phyloP scores from a whole-genome alignment of 1,284 basidiomycete species.

The Malassezia equina region DNA sequence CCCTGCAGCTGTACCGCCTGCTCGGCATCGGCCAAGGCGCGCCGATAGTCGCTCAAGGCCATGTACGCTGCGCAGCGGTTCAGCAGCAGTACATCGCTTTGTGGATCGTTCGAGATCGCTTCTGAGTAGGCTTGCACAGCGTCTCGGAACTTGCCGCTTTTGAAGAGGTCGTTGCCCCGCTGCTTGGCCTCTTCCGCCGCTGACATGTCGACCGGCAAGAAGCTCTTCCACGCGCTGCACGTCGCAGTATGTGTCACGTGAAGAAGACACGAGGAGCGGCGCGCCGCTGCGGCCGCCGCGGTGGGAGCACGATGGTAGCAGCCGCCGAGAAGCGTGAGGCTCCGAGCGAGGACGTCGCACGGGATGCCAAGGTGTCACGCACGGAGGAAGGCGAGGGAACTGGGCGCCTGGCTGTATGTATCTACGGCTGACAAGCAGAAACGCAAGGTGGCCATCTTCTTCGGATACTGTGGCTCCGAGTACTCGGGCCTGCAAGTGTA shows the following conservation, averaged over 20 bases:
- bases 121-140: constrained; percentile 39
- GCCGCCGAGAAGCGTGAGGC: not conserved
- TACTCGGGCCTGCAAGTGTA: constrained; percentile 95
- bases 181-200: constrained; percentile 39
- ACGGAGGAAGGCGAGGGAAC: not conserved
- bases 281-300: not conserved
- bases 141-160: constrained; percentile 33
- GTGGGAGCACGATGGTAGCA: not conserved
- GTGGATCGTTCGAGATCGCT: constrained; percentile 55
- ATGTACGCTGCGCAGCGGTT: constrained; percentile 80
- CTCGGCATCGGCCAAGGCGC: constrained; percentile 68
- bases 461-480: constrained; percentile 56
- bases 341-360: not conserved
- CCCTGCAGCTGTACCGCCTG: constrained; percentile 59
- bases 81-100: constrained; percentile 68
- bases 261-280: not conserved
- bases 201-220: constrained; percentile 4
- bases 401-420: not conserved
- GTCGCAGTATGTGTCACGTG: constrained; percentile 4
- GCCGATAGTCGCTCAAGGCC: constrained; percentile 63
- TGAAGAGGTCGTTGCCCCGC: constrained; percentile 43
- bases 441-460: constrained; percentile 53
- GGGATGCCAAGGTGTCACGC: constrained; percentile 2
- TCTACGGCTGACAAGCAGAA: constrained; percentile 46
- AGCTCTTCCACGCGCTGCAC: not conserved